Conservation (phyloP, 2,329 filamentous ascomycete genomes). For the Aspergillaceae sp. region DNA sequence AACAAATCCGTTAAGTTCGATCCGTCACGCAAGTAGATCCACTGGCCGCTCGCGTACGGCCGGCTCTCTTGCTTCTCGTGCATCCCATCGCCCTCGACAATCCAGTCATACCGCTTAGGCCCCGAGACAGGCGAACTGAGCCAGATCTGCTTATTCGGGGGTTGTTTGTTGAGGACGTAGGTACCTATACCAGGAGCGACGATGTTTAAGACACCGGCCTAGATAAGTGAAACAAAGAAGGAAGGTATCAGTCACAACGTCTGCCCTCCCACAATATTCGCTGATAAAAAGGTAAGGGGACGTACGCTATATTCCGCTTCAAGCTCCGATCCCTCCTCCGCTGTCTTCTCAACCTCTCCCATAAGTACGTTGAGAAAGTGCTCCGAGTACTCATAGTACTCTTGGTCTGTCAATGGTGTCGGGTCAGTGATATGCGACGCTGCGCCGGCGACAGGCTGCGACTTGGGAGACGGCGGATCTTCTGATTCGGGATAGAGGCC, state of each 20-base stretch:
- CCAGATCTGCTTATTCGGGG: constrained; percentile 96
- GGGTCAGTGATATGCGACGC: constrained; percentile 42
- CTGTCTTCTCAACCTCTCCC: constrained; percentile 60
- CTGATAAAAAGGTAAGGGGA: background rate
- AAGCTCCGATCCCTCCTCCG: constrained; percentile 58
- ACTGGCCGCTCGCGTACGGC: constrained; percentile 50
- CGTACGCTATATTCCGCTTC: constrained; percentile 85
- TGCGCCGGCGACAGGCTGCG: constrained; percentile 31
- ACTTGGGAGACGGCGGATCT: constrained; percentile 41
- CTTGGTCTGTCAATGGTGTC: constrained; percentile 56
- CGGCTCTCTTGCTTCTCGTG: constrained; percentile 67
- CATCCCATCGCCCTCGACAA: constrained; percentile 61
- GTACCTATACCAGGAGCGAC: constrained; percentile 61
- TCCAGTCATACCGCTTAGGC: constrained; percentile 91
- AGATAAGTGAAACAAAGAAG: background rate
- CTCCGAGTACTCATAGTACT: constrained; percentile 74
- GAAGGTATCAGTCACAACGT: too few relatives aligned
- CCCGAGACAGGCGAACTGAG: constrained; percentile 83
- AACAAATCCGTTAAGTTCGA: constrained; percentile 64
- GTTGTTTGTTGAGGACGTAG: constrained; percentile 97
- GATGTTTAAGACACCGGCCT: constrained; percentile 83
- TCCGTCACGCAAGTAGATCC: constrained; percentile 85
- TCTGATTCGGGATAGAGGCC: constrained; percentile 54
- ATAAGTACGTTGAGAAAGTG: constrained; percentile 58
- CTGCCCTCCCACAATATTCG: background rate